Base-by-base conservation (phyloP, 1,139 yeast genomes). In the Zygotorulaspora mrakii region DNA sequence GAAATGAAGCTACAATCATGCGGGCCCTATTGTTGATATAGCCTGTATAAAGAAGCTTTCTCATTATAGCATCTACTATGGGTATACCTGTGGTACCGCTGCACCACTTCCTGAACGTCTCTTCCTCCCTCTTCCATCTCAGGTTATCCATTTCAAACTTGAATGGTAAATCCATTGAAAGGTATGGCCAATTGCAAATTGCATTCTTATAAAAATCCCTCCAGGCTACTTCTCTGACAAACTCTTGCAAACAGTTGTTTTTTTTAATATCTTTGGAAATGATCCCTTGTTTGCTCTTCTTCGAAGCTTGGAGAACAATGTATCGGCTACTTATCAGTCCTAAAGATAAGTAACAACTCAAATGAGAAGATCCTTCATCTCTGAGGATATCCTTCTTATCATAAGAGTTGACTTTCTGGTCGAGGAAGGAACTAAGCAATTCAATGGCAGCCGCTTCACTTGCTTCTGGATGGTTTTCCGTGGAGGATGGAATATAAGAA, bases 41-140 rank as follows among this genome's bases (percentile, higher is more conserved):
- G 0, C 79, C 80, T 1, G 76, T 73, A n/a, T 62, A 57, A 22
- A 65, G 56, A 23, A 76, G 57, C 48, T 74, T 69, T 30, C 77
- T 62, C 81, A 76, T 76, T 31, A 73, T 67, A 1, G 81, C 81
- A 52, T 76, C 82, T 3, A 76, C 72, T 8, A 76, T 64, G 1
- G 82, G 81, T 42, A 64, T 67, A 1, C 82, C 82, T 0, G 82
- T 76, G 27, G 55, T 54, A 0, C 82, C 82, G 13, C 63, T 50
- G 43, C 74, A 68, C 82, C 82, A 76, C 16, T 62, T 65, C 11
- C 62, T 61, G 47, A 68, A 73, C 22, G 65, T 62, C 4, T 62
- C 66, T 3, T 51, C 47, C 41, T 67, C 66, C 38, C 68, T 59
- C 21, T 67, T 71, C 77, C 78, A 74, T 25, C 59, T 48, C 7